phyloP scores from a whole-genome alignment of 805 yeast species.

The Novakomyces olei region DNA sequence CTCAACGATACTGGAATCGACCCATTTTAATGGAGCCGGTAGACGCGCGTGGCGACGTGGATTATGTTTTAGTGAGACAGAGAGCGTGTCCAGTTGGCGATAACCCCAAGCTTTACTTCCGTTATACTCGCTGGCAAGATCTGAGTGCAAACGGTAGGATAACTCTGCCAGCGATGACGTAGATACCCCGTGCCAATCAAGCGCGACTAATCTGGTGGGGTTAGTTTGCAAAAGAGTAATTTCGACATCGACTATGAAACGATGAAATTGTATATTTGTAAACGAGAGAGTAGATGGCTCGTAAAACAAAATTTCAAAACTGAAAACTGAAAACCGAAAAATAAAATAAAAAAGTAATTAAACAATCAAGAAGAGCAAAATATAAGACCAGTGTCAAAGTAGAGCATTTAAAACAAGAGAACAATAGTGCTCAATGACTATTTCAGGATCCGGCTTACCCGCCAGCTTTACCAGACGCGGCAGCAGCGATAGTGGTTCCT shows the following conservation, averaged over 20 bases:
- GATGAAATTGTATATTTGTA: no score
- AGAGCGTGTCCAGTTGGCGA: slow-evolving; percentile 51
- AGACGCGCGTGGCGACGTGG: slow-evolving; percentile 4
- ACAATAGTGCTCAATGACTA: no score
- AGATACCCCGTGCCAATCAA: slow-evolving; percentile 56
- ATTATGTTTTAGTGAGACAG: background rate
- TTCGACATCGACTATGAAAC: no score
- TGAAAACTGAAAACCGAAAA: no score
- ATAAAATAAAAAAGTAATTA: no score
- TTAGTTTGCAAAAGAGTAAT: no score
- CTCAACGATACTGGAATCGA: slow-evolving; percentile 36
- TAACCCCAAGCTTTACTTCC: slow-evolving; percentile 91
- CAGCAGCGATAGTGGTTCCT: slow-evolving; percentile 84
- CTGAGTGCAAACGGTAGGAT: slow-evolving; percentile 66
- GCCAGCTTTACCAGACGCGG: slow-evolving; percentile 96
- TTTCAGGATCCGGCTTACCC: no score
- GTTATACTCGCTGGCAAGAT: slow-evolving; percentile 49
- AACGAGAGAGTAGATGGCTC: no score
- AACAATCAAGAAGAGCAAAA: no score
- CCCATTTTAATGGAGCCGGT: slow-evolving; percentile 64
- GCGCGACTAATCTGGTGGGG: slow-evolving; percentile 79
- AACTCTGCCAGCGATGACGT: slow-evolving; percentile 85
- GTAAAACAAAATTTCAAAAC: no score
- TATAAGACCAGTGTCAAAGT: no score
- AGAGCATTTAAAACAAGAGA: no score